Conservation (phyloP, 345 rosid genomes). For the Acer yangbiense region DNA sequence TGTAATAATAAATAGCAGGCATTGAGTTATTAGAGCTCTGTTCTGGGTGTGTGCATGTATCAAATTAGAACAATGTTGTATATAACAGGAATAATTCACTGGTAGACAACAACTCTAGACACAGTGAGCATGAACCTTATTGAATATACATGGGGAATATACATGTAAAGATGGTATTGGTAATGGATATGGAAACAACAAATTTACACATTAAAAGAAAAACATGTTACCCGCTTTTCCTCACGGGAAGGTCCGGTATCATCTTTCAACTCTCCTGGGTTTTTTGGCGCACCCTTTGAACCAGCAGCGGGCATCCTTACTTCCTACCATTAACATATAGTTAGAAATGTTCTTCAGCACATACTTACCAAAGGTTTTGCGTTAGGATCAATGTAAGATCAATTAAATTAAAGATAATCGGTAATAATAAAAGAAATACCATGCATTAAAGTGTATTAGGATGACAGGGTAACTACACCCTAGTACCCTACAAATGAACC, state of each 20-base stretch:
- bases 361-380: background rate
- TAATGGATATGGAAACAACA: background rate
- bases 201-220: background rate
- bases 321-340: slow-evolving; percentile 56
- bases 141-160: background rate
- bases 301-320: slow-evolving; percentile 99
- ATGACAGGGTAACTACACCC: slow-evolving; percentile 3
- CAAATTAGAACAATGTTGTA: background rate
- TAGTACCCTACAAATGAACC: background rate
- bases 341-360: slow-evolving; percentile 26
- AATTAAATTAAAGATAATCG: slow-evolving; percentile 12
- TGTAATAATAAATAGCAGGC: background rate
- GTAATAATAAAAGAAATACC: background rate
- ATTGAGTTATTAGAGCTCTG: background rate
- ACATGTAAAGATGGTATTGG: background rate
- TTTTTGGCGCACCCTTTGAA: slow-evolving; percentile 74
- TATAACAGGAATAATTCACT: background rate
- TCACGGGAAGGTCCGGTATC: slow-evolving; percentile 86
- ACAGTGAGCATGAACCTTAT: background rate
- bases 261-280: slow-evolving; percentile 73
- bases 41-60: background rate
- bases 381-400: slow-evolving; percentile 10
- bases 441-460: background rate
- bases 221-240: slow-evolving; percentile 68
- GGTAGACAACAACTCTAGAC: background rate